Conservation (phyloP, 2,329 filamentous ascomycete genomes). For the Orbilia javanica region DNA sequence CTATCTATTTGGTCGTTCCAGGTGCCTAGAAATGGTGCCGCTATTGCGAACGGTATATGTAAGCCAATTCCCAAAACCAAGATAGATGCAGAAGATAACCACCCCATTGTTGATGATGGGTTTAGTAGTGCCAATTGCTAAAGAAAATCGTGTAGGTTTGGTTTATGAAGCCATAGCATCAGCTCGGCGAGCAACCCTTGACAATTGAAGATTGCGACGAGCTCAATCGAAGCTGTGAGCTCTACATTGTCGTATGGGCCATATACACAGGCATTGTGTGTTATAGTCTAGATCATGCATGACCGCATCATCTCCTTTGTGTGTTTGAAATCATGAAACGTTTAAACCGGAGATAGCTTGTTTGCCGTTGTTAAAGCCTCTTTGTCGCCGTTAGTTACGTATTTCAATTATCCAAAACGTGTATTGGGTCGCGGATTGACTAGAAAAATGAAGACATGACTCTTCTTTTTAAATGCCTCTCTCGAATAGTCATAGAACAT, state of each 20-base stretch:
- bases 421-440: no score
- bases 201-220: not conserved
- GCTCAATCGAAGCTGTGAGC: not conserved
- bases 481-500: not conserved
- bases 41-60: not conserved
- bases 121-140: not conserved
- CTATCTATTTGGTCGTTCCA: not conserved
- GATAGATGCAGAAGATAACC: not conserved
- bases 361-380: no score
- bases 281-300: not conserved
- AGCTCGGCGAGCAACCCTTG: not conserved
- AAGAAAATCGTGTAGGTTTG: not conserved
- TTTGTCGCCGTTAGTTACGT: no score
- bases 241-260: not conserved
- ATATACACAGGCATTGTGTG: not conserved
- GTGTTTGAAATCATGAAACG: not conserved
- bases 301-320: not conserved
- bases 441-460: not conserved
- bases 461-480: not conserved
- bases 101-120: not conserved
- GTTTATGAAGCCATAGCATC: not conserved
- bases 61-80: not conserved
- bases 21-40: not conserved
- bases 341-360: no score
- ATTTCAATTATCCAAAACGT: not conserved